phyloP scores from a whole-genome alignment of 2,329 filamentous ascomycete species.

The Alternaria burnsii region DNA sequence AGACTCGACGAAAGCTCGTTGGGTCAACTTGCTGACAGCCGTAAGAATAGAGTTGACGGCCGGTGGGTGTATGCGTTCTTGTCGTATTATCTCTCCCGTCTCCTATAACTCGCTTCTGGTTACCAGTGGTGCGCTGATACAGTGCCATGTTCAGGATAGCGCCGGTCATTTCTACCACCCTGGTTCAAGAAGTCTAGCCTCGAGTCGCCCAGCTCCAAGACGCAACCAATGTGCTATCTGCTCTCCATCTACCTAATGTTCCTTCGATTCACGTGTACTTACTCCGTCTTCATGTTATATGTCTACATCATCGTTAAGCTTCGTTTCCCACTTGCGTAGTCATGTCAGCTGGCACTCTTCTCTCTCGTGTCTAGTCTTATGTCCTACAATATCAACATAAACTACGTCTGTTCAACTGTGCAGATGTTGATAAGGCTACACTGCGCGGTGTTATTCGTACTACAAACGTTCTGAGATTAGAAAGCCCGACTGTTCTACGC shows the following conservation, averaged over 20 bases:
- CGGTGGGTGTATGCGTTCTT: neutral
- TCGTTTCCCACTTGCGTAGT: neutral
- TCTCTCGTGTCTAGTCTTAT: neutral
- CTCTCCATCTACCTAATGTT: neutral
- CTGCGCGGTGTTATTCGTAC: no score
- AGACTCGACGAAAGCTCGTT: neutral
- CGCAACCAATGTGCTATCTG: neutral
- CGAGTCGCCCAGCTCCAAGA: neutral
- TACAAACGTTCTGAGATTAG: no score
- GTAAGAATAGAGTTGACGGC: neutral
- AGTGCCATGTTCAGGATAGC: neutral
- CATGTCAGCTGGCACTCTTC: neutral
- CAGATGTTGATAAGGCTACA: neutral
- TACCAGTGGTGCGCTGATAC: neutral
- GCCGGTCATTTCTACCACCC: neutral
- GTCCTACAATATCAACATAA: neutral
- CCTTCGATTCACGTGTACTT: neutral
- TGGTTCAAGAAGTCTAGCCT: neutral
- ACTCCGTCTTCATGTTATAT: neutral
- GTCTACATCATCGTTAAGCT: neutral
- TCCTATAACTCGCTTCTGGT: neutral
- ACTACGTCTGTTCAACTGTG: neutral
- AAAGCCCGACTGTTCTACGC: no score
- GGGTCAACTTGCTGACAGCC: neutral
- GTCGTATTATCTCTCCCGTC: neutral